Base-by-base conservation (phyloP, 352 stramenopile genomes). In the Pythium vanterpoolii region DNA sequence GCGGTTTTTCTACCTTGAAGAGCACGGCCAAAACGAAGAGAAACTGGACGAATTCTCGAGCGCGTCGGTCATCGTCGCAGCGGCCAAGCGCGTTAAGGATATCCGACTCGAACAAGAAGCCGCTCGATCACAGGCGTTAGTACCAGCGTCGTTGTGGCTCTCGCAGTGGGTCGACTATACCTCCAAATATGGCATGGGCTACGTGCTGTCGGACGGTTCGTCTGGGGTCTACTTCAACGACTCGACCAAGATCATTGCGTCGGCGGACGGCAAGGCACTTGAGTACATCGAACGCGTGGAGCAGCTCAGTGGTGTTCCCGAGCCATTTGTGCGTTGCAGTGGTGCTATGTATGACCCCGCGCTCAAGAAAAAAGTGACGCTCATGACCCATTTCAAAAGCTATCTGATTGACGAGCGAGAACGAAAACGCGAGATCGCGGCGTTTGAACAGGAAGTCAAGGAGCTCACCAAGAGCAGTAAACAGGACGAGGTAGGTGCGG, bases 141-240 rank as follows among this genome's bases (percentile, higher is more conserved):
- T 65, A n/a, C 75, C 78, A 2, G 70, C 87, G 4, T 78, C 67
- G 0, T 84, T 98, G 55, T 99, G 97, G 96, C 88, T 99, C 13
- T 89, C 87, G 19, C 83, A 97, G 47, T 99, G 98, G 78, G 96
- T 99, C 8, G 97, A 99, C 69, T 99, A 99, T 74, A 99, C 97
- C 5, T 96, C 84, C 69, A 99, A 99, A 75, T 99, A 99, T 73
- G 97, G 97, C 50, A 89, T 99, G 54, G 97, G 97, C 48, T 99
- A 98, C 71, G 80, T 99, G 46, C 84, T 99, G 10, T 98, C 94
- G 49, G 97, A 98, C 77, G 95, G 96, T 43, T 92, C 72, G 30
- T 86, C 89, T 0, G 93, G 97, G 48, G 97, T 99, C 8, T 99
- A 99, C 70, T 99, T 99, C 62, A 99, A 99, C 68, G 97, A 99